A percentile compares a stretch with the other conserved stretches of the same genome.
Conservation (phyloP, 257 asterid genomes). For the Nicotiana obtusifolia region DNA sequence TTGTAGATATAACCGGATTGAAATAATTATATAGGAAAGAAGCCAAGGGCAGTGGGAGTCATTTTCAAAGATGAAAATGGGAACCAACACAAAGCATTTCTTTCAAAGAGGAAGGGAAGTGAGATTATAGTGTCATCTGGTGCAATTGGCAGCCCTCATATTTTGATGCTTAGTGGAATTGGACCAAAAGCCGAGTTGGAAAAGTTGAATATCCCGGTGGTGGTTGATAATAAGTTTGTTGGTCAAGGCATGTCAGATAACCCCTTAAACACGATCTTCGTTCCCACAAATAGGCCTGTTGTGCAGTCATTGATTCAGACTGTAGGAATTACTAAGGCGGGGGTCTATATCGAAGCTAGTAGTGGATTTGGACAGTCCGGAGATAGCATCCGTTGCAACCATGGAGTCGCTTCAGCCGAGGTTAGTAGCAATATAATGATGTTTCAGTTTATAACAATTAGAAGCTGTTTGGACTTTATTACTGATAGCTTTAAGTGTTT, state of each 20-base stretch:
- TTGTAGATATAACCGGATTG: neutral
- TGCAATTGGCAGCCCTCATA: conserved; percentile 98
- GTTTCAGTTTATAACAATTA: neutral
- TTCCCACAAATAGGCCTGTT: conserved; percentile 58
- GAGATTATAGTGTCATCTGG: conserved; percentile 75
- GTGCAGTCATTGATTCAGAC: conserved; percentile 73
- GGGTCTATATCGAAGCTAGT: conserved; percentile 93
- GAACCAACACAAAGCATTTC: conserved; percentile 49
- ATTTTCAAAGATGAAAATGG: conserved; percentile 82
- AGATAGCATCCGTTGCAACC: conserved; percentile 68
- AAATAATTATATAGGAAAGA: conserved; percentile 37
- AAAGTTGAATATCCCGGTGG: conserved; percentile 55
- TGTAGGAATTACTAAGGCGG: conserved; percentile 82
- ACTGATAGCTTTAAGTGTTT: no score
- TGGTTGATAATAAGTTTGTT: conserved; percentile 57
- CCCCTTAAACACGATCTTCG: conserved; percentile 79
- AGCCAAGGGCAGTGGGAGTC: conserved; percentile 71
- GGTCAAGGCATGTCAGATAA: conserved; percentile 85
- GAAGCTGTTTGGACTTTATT: neutral
- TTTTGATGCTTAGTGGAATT: conserved; percentile 80
- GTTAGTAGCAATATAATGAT: conserved; percentile 21
- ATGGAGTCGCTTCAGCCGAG: conserved; percentile 91
- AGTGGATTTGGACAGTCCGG: conserved; percentile 81
- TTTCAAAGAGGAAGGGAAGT: conserved; percentile 59
- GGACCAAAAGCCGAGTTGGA: conserved; percentile 72